Evolutionary conservation across 768 basidiomycete species (phyloP).

Genomic region (Amanita pallidorosea): DNA sequence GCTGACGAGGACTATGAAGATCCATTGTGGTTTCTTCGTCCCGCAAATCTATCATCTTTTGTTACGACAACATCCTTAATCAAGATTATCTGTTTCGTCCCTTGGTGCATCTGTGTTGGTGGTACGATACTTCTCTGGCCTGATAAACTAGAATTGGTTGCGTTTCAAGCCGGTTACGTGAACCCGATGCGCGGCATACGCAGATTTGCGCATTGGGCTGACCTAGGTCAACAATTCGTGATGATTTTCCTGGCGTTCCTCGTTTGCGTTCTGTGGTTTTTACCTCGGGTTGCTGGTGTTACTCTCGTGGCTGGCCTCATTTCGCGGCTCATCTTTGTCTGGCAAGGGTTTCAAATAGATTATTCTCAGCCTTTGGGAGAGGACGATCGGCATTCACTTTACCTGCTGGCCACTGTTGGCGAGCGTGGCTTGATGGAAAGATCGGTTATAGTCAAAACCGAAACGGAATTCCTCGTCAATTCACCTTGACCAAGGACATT

Average conservation of each 20-base stretch:
- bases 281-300: slow-evolving; percentile 14
- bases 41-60: slow-evolving; percentile 9
- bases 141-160: slow-evolving; percentile 21
- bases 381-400: slow-evolving; percentile 29
- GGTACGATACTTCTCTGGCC: slow-evolving; percentile 29
- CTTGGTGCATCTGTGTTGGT: slow-evolving; percentile 36
- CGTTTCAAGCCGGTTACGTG: slow-evolving; percentile 17
- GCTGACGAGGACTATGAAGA: background rate
- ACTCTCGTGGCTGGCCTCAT: slow-evolving; percentile 15
- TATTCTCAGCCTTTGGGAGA: slow-evolving; percentile 24
- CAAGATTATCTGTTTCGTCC: slow-evolving; percentile 23
- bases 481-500: too few species aligned
- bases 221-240: slow-evolving; percentile 26
- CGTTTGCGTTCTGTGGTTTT: slow-evolving; percentile 16
- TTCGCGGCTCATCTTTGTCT: slow-evolving; percentile 20
- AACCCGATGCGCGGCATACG: slow-evolving; percentile 19
- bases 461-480: background rate
- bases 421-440: background rate
- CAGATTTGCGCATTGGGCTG: slow-evolving; percentile 30
- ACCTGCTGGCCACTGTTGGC: slow-evolving; percentile 16
- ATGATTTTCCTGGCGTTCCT: slow-evolving; percentile 24
- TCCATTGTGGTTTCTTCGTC: slow-evolving; percentile 7
- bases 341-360: slow-evolving; percentile 26
- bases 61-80: slow-evolving; percentile 10
- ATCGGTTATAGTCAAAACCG: background rate